phyloP scores from a whole-genome alignment of 2,329 filamentous ascomycete genomes.

The Trichoderma sp. region DNA sequence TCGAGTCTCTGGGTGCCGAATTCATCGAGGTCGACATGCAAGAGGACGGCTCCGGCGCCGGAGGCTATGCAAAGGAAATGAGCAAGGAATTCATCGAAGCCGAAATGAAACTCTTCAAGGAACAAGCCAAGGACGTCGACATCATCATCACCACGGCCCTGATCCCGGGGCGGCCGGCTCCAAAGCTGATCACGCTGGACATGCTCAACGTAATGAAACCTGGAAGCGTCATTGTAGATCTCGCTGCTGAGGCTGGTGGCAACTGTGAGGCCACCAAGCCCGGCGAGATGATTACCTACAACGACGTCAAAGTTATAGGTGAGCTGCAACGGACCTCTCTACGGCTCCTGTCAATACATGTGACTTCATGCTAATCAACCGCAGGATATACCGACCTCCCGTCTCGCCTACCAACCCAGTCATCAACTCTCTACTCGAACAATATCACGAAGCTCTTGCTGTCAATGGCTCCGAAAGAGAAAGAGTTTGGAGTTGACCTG shows the following conservation, averaged over 20 bases:
- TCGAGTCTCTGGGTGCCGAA: slow-evolving; percentile 86
- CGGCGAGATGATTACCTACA: slow-evolving; percentile 69
- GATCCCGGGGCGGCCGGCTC: slow-evolving; percentile 81
- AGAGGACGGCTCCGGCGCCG: slow-evolving; percentile 81
- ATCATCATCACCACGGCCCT: slow-evolving; percentile 93
- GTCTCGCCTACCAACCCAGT: slow-evolving; percentile 83
- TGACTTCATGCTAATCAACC: not conserved
- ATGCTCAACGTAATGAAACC: slow-evolving; percentile 87
- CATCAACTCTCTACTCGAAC: slow-evolving; percentile 88
- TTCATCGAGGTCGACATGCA: slow-evolving; percentile 85
- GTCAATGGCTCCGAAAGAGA: slow-evolving; percentile 76
- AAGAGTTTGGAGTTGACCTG: slow-evolving; percentile 78
- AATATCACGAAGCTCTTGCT: slow-evolving; percentile 89
- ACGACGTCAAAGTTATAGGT: slow-evolving; percentile 85
- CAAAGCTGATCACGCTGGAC: slow-evolving; percentile 78
- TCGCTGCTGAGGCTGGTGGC: slow-evolving; percentile 84
- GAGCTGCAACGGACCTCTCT: slow-evolving; percentile 35
- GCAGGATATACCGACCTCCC: slow-evolving; percentile 82
- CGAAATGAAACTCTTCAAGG: slow-evolving; percentile 89
- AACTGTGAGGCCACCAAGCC: slow-evolving; percentile 83
- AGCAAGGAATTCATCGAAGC: slow-evolving; percentile 91
- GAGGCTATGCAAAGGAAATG: slow-evolving; percentile 92
- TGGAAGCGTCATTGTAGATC: slow-evolving; percentile 83
- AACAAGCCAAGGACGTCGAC: slow-evolving; percentile 84
- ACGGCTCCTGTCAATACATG: not conserved